A percentile compares a stretch with the other conserved stretches of the same genome.
phyloP scores from a whole-genome alignment of 2,329 filamentous ascomycete genomes.

The Sporothrix sp. region DNA sequence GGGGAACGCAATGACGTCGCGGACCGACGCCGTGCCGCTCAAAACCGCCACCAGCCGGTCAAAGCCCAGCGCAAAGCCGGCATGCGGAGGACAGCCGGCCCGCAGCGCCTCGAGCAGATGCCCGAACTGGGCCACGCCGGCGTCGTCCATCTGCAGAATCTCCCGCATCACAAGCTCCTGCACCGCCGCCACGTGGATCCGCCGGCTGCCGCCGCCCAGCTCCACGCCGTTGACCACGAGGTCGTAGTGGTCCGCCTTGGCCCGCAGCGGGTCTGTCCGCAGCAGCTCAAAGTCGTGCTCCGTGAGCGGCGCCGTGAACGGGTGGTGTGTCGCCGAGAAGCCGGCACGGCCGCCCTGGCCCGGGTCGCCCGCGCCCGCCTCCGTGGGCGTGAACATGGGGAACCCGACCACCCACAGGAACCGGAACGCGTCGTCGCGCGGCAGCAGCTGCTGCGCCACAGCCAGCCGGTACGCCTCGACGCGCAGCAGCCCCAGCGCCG shows the following conservation, averaged over 20 bases:
- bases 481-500: constrained; percentile 61
- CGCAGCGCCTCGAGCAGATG: constrained; percentile 76
- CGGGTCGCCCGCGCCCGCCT: constrained; percentile 50
- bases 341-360: constrained; percentile 76
- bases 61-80: constrained; percentile 86
- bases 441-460: constrained; percentile 50
- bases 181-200: constrained; percentile 76
- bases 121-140: constrained; percentile 67
- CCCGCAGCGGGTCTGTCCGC: constrained; percentile 58
- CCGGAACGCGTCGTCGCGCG: constrained; percentile 40
- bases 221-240: constrained; percentile 93
- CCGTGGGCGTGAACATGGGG: constrained; percentile 70
- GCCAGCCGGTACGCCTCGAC: constrained; percentile 59
- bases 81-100: constrained; percentile 87
- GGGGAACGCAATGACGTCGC: constrained; percentile 94
- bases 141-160: constrained; percentile 66
- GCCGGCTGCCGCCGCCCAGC: constrained; percentile 81
- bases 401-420: constrained; percentile 88
- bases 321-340: constrained; percentile 83
- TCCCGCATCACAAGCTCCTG: constrained; percentile 80
- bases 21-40: constrained; percentile 63
- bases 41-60: constrained; percentile 77
- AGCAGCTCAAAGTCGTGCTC: constrained; percentile 65
- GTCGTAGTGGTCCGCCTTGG: constrained; percentile 84
- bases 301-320: constrained; percentile 80